A percentile compares a stretch with the other conserved stretches of the same genome.
These are phyloP conservation scores for Saitozyma sp. DNA, from an alignment of 768 basidiomycete species.

Conservation along the genomic window DNA sequence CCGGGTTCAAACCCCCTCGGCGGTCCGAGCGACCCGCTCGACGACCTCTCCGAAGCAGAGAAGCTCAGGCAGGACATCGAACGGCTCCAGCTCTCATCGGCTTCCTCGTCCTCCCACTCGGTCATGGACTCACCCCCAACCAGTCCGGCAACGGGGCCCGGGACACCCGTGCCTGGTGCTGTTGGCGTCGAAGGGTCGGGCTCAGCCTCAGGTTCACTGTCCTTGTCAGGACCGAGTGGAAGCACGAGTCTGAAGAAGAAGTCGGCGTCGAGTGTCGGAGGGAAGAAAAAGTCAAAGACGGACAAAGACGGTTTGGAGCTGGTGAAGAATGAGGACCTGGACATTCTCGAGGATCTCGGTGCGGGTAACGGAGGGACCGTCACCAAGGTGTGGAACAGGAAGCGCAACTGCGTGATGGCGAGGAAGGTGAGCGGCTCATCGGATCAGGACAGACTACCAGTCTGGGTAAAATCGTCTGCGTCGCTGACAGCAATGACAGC, in stretches of 20 bases:
- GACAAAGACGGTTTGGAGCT: conserved; percentile 80
- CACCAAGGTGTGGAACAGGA: conserved; percentile 88
- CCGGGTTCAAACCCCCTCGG: conserved; percentile 17
- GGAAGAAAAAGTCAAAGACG: conserved; percentile 24
- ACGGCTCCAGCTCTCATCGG: conserved; percentile 35
- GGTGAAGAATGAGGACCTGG: conserved; percentile 79
- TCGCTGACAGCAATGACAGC: conserved; percentile 24
- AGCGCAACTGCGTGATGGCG: conserved; percentile 91
- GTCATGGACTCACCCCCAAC: conserved; percentile 19
- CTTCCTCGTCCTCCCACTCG: conserved; percentile 18
- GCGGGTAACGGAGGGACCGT: conserved; percentile 97
- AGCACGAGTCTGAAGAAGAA: conserved; percentile 16
- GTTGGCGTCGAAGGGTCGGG: neutral
- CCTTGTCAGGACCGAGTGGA: too few relatives aligned
- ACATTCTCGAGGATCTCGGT: conserved; percentile 85
- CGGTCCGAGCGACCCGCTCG: neutral
- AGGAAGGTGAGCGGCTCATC: conserved; percentile 71
- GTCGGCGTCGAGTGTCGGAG: conserved; percentile 1
- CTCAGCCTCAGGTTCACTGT: too few relatives aligned
- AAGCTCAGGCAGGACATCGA: conserved; percentile 38
- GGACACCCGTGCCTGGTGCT: conserved; percentile 15
- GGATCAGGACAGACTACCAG: too few relatives aligned
- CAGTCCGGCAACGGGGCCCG: conserved; percentile 17
- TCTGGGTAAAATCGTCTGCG: too few relatives aligned
- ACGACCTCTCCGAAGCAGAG: conserved; percentile 26